These are phyloP conservation scores for Botrytis fragariae DNA, from an alignment of 2,329 filamentous ascomycete genomes.

Conservation along the genomic window DNA sequence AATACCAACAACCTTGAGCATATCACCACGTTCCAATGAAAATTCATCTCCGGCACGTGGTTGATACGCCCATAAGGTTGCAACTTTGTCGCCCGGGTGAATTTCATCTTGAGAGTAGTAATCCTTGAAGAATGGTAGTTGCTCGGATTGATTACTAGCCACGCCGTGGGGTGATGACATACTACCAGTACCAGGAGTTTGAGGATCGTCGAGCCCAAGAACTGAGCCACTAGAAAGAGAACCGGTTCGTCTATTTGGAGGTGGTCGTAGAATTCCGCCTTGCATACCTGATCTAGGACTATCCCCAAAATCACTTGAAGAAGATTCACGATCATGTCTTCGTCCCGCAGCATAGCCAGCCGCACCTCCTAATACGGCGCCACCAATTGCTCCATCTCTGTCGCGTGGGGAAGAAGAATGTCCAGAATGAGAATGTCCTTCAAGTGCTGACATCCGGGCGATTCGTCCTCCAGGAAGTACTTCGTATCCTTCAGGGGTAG, in stretches of 20 bases:
- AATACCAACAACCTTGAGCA: slow-evolving; percentile 97
- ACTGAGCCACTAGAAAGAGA: slow-evolving; percentile 84
- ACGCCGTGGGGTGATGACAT: slow-evolving; percentile 83
- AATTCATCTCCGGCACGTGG: slow-evolving; percentile 93
- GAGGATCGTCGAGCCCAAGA: slow-evolving; percentile 65
- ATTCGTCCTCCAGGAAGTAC: slow-evolving; percentile 84
- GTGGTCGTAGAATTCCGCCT: slow-evolving; percentile 56
- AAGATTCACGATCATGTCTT: slow-evolving; percentile 51
- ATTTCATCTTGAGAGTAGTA: slow-evolving; percentile 98
- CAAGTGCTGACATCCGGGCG: slow-evolving; percentile 91
- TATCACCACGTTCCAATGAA: slow-evolving; percentile 87
- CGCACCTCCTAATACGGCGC: slow-evolving; percentile 42
- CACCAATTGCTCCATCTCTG: slow-evolving; percentile 19
- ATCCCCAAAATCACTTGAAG: slow-evolving; percentile 62
- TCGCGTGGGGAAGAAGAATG: slow-evolving; percentile 52
- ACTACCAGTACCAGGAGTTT: slow-evolving; percentile 71
- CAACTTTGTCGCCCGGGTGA: slow-evolving; percentile 82
- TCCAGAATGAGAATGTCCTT: slow-evolving; percentile 66
- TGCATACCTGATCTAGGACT: slow-evolving; percentile 67
- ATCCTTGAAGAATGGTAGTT: slow-evolving; percentile 94
- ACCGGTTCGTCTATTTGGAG: slow-evolving; percentile 71
- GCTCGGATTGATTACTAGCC: slow-evolving; percentile 89
- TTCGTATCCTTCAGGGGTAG: slow-evolving; percentile 57
- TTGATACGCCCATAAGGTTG: slow-evolving; percentile 95
- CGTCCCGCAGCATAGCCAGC: slow-evolving; percentile 48